A percentile compares a stretch with the other conserved stretches of the same genome.
These are phyloP conservation scores for Penicillium fuscoglaucum DNA, from an alignment of 2,329 filamentous ascomycete genomes.

Conservation along the genomic window DNA sequence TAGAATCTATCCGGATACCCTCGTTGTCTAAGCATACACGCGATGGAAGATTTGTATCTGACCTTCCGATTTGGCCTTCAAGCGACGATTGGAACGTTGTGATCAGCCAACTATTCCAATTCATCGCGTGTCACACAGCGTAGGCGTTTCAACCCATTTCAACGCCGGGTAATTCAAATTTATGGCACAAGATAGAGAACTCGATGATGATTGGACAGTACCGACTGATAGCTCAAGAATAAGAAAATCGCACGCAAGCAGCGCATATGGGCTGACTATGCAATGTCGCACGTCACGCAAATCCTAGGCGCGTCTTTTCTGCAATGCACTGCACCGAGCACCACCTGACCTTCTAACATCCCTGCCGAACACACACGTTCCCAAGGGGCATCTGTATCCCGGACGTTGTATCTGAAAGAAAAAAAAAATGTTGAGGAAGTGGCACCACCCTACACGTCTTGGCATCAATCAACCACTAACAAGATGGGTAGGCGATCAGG, in stretches of 20 bases:
- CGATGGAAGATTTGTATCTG: not conserved
- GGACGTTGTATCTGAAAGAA: not conserved
- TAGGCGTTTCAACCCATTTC: slow-evolving; percentile 8
- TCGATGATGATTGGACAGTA: not conserved
- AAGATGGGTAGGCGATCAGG: slow-evolving; percentile 8
- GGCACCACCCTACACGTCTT: slow-evolving; percentile 8
- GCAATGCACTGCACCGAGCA: slow-evolving; percentile 21
- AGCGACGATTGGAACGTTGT: not conserved
- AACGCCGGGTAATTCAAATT: not conserved
- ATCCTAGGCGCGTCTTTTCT: slow-evolving; percentile 9
- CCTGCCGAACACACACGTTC: slow-evolving; percentile 16
- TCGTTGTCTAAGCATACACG: not conserved
- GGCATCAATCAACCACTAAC: not conserved
- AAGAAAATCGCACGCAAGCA: slow-evolving; percentile 9
- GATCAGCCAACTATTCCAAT: not conserved
- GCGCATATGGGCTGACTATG: slow-evolving; percentile 11
- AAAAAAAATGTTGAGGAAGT: not conserved
- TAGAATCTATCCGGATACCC: not conserved
- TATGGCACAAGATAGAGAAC: slow-evolving; percentile 4
- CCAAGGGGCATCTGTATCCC: slow-evolving; percentile 10
- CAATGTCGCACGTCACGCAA: slow-evolving; percentile 21
- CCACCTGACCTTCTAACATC: slow-evolving; percentile 22
- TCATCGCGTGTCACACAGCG: not conserved
- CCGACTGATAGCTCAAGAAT: slow-evolving; percentile 4
- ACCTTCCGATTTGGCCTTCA: not conserved